Evolutionary conservation across 805 yeast genomes (phyloP).

Genomic region (Isabelozyma pseudorhagii): DNA sequence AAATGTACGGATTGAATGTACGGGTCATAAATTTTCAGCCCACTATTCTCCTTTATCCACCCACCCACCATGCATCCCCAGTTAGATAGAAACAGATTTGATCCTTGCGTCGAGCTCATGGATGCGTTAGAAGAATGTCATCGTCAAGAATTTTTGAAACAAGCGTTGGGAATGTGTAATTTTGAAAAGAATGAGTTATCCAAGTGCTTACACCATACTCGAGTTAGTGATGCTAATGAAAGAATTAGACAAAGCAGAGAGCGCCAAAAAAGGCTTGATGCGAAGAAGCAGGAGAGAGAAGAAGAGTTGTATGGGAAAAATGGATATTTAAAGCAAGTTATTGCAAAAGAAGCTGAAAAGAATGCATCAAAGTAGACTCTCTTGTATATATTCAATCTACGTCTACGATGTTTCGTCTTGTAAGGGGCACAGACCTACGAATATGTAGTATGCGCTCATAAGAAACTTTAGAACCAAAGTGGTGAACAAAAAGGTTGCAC

Average conservation of each 20-base stretch:
- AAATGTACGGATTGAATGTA: background rate
- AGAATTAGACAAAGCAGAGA: conserved; percentile 52
- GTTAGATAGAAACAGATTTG: conserved; percentile 40
- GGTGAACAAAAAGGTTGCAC: too few relatives aligned
- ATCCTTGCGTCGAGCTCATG: conserved; percentile 73
- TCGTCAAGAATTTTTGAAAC: conserved; percentile 58
- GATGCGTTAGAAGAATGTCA: conserved; percentile 91
- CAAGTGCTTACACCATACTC: conserved; percentile 75
- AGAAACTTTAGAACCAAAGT: too few relatives aligned
- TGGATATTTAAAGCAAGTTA: conserved; percentile 60
- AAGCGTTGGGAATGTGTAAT: conserved; percentile 82
- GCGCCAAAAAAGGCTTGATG: conserved; percentile 52
- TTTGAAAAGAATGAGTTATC: conserved; percentile 76
- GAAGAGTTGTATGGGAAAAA: conserved; percentile 83
- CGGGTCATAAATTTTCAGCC: background rate
- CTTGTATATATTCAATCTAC: background rate
- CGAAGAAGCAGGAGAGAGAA: conserved; percentile 56
- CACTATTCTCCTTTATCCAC: background rate
- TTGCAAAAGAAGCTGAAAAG: conserved; percentile 39
- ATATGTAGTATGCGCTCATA: too few relatives aligned
- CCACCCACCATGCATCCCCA: conserved; percentile 42
- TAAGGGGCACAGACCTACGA: too few relatives aligned
- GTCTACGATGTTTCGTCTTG: too few relatives aligned
- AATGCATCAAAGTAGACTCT: background rate
- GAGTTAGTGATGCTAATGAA: conserved; percentile 60